A percentile compares a stretch with the other conserved stretches of the same genome.
Conservation (phyloP, 2,329 filamentous ascomycete genomes). For the Rutstroemia sp. region DNA sequence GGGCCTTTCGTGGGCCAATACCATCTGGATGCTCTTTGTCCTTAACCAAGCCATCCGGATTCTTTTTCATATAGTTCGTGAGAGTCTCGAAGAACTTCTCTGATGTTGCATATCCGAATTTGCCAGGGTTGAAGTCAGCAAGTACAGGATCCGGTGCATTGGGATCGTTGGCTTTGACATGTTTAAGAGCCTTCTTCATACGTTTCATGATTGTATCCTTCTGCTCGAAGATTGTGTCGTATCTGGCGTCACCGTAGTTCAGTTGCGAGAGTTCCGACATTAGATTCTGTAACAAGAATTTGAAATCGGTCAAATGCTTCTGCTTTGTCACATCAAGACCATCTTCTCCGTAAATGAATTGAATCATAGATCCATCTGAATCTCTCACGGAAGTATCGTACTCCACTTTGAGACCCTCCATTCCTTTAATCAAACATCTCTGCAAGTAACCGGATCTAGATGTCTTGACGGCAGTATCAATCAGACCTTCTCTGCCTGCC, state of each 20-base stretch:
- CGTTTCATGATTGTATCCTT: conserved; percentile 52
- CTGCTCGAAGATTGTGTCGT: conserved; percentile 56
- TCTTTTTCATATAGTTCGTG: conserved; percentile 70
- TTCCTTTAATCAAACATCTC: conserved; percentile 94
- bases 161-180: conserved; percentile 47
- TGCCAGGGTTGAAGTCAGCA: conserved; percentile 65
- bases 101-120: conserved; percentile 77
- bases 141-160: conserved; percentile 64
- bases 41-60: conserved; percentile 55
- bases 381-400: conserved; percentile 95
- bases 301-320: conserved; percentile 83
- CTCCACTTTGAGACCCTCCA: conserved; percentile 87
- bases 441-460: conserved; percentile 95
- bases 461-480: conserved; percentile 98
- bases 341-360: conserved; percentile 96
- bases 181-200: conserved; percentile 76
- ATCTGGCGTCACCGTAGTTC: conserved; percentile 52
- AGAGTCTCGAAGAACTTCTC: conserved; percentile 73
- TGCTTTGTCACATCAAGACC: conserved; percentile 92
- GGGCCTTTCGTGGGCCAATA: conserved; percentile 34
- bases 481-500: conserved; percentile 95
- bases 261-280: conserved; percentile 72
- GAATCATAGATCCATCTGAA: conserved; percentile 84
- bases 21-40: conserved; percentile 35
- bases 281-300: conserved; percentile 82